phyloP scores from a whole-genome alignment of 176 grass and related monocot species.

The Phoenix roebelenii region DNA sequence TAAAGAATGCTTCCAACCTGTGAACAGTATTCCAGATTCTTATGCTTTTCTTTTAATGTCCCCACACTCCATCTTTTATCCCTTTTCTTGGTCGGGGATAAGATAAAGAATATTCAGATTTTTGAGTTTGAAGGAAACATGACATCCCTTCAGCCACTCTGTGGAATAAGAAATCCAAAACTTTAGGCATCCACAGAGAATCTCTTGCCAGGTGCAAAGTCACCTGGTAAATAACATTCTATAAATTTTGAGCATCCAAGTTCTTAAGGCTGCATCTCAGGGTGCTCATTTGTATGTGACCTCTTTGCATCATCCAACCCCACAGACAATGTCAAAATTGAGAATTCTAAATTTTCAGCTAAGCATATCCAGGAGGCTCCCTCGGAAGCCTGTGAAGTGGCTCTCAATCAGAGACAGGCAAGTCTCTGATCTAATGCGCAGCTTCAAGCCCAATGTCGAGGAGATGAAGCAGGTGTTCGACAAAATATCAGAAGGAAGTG shows the following conservation, averaged over 20 bases:
- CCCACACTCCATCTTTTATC: constrained; percentile 26
- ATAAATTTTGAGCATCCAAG: constrained; percentile 13
- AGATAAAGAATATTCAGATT: not conserved
- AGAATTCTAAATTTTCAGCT: constrained; percentile 58
- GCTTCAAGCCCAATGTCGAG: constrained; percentile 35
- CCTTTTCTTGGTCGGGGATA: constrained; percentile 17
- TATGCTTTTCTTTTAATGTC: constrained; percentile 17
- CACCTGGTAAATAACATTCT: not conserved
- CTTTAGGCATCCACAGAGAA: constrained; percentile 6
- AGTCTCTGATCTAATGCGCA: constrained; percentile 32
- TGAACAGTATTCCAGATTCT: constrained; percentile 28
- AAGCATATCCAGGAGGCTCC: constrained; percentile 36
- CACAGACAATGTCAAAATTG: constrained; percentile 41
- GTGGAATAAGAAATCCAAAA: not conserved
- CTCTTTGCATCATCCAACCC: not conserved
- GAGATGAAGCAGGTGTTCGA: constrained; percentile 61
- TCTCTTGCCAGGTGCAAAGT: too few species aligned
- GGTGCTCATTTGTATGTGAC: too few species aligned
- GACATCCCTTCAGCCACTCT: not conserved
- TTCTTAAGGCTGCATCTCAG: not conserved
- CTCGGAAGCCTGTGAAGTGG: constrained; percentile 11
- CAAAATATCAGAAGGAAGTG: constrained; percentile 25
- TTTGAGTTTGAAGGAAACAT: too few species aligned
- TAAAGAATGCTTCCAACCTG: too few species aligned
- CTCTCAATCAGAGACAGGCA: constrained; percentile 33